Percentiles rank a stretch among this genome's conserved stretches.
Evolutionary conservation across 176 grass and related monocot species (phyloP).

Genomic region (Rhynchospora tenuis): DNA sequence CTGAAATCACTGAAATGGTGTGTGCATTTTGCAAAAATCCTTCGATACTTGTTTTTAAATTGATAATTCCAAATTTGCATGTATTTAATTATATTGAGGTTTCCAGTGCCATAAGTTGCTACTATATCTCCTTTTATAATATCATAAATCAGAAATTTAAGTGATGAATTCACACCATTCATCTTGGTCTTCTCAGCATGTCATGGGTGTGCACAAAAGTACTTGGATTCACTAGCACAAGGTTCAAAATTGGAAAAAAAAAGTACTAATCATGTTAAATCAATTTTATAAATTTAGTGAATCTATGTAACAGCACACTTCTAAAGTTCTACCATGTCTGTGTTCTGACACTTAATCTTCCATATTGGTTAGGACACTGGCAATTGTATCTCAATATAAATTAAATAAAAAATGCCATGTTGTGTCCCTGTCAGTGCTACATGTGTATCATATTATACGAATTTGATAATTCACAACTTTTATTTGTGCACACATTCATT

Average conservation of each 20-base stretch:
- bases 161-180: background rate
- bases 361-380: no score
- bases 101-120: background rate
- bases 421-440: no score
- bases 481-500: no score
- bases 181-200: background rate
- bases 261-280: background rate
- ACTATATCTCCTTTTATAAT: background rate
- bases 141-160: background rate
- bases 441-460: no score
- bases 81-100: background rate
- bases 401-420: no score
- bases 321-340: no score
- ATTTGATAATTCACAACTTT: no score
- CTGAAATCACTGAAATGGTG: constrained; percentile 44
- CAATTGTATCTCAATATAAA: no score
- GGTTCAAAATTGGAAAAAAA: background rate
- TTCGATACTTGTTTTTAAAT: background rate
- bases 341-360: no score
- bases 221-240: background rate
- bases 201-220: background rate
- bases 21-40: constrained; percentile 1
- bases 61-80: background rate
- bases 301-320: no score
- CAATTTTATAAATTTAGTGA: no score